Percentiles rank a stretch among this genome's conserved stretches.
phyloP scores from a whole-genome alignment of 306 rosid genomes.

The Malus sylvestris region DNA sequence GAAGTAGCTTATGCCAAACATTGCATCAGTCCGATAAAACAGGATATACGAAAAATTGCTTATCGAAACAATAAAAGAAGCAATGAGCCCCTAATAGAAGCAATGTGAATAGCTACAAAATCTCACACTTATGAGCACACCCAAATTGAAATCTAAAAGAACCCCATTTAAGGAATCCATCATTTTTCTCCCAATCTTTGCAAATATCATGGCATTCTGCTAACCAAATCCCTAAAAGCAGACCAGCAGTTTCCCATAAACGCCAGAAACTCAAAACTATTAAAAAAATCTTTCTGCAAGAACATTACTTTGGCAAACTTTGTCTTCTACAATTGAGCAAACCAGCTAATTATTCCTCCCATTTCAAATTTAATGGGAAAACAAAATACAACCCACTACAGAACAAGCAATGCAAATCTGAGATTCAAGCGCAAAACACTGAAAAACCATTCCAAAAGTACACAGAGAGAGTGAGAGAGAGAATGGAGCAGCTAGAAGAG shows the following conservation, averaged over 20 bases:
- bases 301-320: conserved; percentile 10
- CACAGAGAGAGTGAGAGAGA: too few species aligned
- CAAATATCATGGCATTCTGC: conserved; percentile 14
- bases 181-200: conserved; percentile 10
- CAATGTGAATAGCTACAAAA: conserved; percentile 11
- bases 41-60: background rate
- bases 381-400: conserved; percentile 19
- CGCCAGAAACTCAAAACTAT: background rate
- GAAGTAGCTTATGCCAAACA: background rate
- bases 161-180: conserved; percentile 32
- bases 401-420: conserved; percentile 33
- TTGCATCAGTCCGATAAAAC: conserved; percentile 3
- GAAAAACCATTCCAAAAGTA: conserved; percentile 2
- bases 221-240: conserved; percentile 2
- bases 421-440: conserved; percentile 38
- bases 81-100: conserved; percentile 27
- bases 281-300: background rate
- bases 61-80: conserved; percentile 23
- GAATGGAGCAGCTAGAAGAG: conserved; percentile 27
- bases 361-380: conserved; percentile 15
- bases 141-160: conserved; percentile 37
- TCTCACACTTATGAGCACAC: conserved; percentile 21
- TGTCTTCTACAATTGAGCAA: background rate
- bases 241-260: background rate
- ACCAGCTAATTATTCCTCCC: background rate